Conservation (phyloP, 805 yeast genomes). For the Metschnikowia anglica region DNA sequence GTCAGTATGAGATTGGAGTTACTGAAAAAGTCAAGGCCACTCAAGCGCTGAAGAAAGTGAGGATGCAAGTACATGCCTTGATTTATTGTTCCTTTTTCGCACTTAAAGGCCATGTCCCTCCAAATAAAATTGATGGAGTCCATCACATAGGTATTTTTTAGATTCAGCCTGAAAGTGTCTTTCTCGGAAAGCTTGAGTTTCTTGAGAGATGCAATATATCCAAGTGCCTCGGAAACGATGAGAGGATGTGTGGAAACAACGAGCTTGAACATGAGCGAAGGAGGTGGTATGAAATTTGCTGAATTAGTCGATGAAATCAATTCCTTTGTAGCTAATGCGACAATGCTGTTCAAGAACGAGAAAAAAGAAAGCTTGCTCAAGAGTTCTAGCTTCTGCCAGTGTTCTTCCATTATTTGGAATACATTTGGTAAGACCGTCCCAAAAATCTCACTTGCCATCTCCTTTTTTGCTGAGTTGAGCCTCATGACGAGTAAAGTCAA, state of each 20-base stretch:
- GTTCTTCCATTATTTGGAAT: background rate
- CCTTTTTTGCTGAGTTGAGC: background rate
- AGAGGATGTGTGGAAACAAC: slow-evolving; percentile 45
- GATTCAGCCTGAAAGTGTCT: slow-evolving; percentile 23
- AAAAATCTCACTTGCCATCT: background rate
- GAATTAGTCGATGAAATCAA: slow-evolving; percentile 1
- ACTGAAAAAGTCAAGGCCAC: slow-evolving; percentile 31
- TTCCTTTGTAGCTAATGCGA: background rate
- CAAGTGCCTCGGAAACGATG: slow-evolving; percentile 46
- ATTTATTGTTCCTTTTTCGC: slow-evolving; percentile 31
- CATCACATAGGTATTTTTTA: slow-evolving; percentile 53
- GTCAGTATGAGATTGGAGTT: slow-evolving; percentile 30
- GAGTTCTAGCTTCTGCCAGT: slow-evolving; percentile 2
- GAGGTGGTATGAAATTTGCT: slow-evolving; percentile 26
- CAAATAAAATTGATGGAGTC: slow-evolving; percentile 56
- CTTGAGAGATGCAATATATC: slow-evolving; percentile 45
- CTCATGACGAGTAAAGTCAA: background rate
- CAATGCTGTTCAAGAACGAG: background rate
- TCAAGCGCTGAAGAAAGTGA: slow-evolving; percentile 31
- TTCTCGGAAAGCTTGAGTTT: slow-evolving; percentile 23
- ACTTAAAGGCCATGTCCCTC: slow-evolving; percentile 53
- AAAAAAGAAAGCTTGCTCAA: slow-evolving; percentile 5
- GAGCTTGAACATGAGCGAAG: slow-evolving; percentile 37
- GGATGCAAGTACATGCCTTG: slow-evolving; percentile 40
- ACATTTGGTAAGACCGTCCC: slow-evolving; percentile 1